Percentiles rank a stretch among this genome's conserved stretches.
Conservation (phyloP, 75 land plant genomes). For the Pinus albicaulis region DNA sequence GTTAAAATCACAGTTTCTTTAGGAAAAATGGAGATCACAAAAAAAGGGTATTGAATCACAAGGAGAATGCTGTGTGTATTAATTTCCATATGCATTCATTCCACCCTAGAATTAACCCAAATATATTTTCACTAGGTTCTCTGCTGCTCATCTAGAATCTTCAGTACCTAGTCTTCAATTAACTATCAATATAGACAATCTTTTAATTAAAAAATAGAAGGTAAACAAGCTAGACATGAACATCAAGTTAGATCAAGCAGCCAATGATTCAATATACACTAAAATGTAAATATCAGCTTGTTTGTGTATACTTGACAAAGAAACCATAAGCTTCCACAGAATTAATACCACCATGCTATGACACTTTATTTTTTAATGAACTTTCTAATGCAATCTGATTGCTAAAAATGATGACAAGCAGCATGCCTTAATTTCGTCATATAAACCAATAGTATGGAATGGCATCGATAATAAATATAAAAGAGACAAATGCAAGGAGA, state of each 20-base stretch:
- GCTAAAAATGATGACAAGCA: neutral
- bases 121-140: too few species aligned
- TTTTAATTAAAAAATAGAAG: neutral
- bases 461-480: neutral
- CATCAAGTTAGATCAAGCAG: neutral
- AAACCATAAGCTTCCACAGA: neutral
- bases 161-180: neutral
- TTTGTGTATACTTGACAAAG: neutral
- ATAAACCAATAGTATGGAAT: neutral
- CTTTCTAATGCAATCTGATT: neutral
- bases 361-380: neutral
- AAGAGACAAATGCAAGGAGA: neutral
- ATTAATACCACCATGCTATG: neutral
- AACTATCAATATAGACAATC: neutral
- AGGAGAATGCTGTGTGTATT: too few species aligned
- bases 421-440: neutral
- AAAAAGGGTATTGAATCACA: too few species aligned
- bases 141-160: neutral
- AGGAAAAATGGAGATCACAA: too few species aligned
- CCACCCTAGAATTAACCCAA: too few species aligned
- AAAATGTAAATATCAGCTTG: neutral
- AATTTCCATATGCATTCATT: too few species aligned
- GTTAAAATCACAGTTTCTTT: too few species aligned
- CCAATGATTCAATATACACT: neutral
- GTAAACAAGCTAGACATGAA: neutral